Evolutionary conservation across 306 rosid species (phyloP), one percentile per base, ranked within the genome.

Genomic region (Trichosanthes cucumerina): DNA sequence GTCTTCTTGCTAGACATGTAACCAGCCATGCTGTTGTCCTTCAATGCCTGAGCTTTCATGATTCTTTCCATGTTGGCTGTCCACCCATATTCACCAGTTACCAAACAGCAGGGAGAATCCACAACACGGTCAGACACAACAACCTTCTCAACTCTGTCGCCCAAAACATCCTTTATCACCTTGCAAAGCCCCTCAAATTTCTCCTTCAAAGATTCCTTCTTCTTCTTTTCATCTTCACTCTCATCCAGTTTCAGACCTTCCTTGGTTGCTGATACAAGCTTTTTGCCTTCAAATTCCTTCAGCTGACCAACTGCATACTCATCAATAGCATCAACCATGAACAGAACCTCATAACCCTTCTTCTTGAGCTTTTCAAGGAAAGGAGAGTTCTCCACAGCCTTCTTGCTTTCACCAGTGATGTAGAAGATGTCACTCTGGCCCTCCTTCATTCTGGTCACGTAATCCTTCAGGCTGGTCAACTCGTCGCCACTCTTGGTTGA

Each of bases 1-100:
- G 98, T 93, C 89, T 93, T 93, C 96, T 93, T 93, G 88, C 91
- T 86, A 0, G 97, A 92, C 98, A 93, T 93, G 87, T 93, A 93
- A 0, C 98, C 98, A 13, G 96, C 96, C 97, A 92, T 93, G 80
- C 91, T 93, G 85, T 70, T 93, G 79, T 93, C 98, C 84, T 97
- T 90, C 84, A 93, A 74, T 12, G 98, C 98, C 71, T 93, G 98
- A 0, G 98, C 98, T 52, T 93, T 93, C 98, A 93, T 93, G 38
- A 93, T 93, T 80, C 98, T 89, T 78, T 82, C 85, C 82, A 78
- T 82, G 43, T 82, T 82, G 14, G 85, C 82, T 15, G 85, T 71
- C 82, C 85, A 79, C 0, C 85, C 85, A 4, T 82, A 82, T 21
- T 82, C 81, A 7, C 84, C 81, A 0, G 85, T 82, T 2, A 82